These are phyloP conservation scores for Porpolomopsis calyptriformis DNA, from an alignment of 768 basidiomycete species.

Conservation along the genomic window DNA sequence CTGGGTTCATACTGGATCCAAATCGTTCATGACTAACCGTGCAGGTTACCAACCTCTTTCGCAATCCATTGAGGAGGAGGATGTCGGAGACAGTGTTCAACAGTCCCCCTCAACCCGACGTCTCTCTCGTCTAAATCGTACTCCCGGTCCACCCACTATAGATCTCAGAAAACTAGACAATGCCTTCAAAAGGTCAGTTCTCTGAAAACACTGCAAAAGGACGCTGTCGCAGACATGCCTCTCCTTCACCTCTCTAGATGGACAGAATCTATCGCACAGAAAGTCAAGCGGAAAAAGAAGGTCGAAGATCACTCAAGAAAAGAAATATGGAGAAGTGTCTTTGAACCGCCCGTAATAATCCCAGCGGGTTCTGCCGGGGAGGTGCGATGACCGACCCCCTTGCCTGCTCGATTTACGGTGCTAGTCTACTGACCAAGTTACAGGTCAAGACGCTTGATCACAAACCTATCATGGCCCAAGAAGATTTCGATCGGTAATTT, in stretches of 20 bases:
- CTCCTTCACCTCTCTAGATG: too few species aligned
- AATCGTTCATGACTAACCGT: constrained; percentile 1
- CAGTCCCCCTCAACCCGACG: constrained; percentile 16
- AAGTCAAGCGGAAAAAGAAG: constrained; percentile 70
- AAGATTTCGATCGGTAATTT: constrained; percentile 59
- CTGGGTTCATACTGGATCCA: too few species aligned
- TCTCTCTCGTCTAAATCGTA: constrained; percentile 24
- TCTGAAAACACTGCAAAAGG: neutral
- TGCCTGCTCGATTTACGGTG: constrained; percentile 6
- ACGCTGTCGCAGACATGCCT: too few species aligned
- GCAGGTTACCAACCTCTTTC: constrained; percentile 40
- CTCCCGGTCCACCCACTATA: constrained; percentile 50
- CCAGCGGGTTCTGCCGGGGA: constrained; percentile 23
- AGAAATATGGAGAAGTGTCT: constrained; percentile 73
- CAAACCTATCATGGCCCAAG: constrained; percentile 62
- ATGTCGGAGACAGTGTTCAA: constrained; percentile 24
- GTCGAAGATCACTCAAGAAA: constrained; percentile 50
- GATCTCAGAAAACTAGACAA: constrained; percentile 72
- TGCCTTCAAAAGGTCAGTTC: constrained; percentile 65
- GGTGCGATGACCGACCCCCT: constrained; percentile 18
- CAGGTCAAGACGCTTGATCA: constrained; percentile 79
- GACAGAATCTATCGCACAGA: constrained; percentile 81
- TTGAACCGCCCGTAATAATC: constrained; percentile 49
- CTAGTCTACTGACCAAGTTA: constrained; percentile 3
- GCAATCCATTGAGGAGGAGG: constrained; percentile 30